Evolutionary conservation across 169 alveolate species (phyloP).

Genomic region (Perkinsus chesapeaki): DNA sequence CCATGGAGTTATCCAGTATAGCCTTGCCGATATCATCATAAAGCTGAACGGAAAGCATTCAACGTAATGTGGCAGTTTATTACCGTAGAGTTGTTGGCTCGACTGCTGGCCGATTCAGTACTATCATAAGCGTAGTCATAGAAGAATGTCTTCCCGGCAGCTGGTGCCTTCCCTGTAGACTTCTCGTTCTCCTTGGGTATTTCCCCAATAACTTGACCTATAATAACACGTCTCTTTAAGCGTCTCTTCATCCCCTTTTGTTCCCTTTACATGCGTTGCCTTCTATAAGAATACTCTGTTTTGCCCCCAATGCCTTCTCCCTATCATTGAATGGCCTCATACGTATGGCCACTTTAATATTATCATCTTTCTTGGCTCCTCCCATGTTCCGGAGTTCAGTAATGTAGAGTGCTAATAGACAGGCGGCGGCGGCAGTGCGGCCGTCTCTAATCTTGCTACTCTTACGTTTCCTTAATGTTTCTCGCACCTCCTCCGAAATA

Average conservation of each 20-base stretch:
- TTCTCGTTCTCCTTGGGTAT: not conserved
- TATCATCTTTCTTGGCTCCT: slow-evolving; percentile 14
- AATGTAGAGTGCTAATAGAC: not conserved
- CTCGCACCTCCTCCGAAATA: too few relatives aligned
- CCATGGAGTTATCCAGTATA: not conserved
- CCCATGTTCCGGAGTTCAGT: not conserved
- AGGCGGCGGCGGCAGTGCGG: not conserved
- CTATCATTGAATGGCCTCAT: slow-evolving; percentile 28
- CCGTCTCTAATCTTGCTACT: not conserved
- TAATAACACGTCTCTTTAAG: not conserved
- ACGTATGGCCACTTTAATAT: slow-evolving; percentile 32
- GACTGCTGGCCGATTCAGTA: not conserved
- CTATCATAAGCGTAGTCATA: not conserved
- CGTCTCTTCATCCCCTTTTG: not conserved
- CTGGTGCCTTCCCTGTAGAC: not conserved
- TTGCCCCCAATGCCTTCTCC: slow-evolving; percentile 10
- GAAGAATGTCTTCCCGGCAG: not conserved
- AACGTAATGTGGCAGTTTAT: not conserved
- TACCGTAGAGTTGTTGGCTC: not conserved
- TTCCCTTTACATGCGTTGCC: not conserved
- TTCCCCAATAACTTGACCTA: not conserved
- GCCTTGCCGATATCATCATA: not conserved
- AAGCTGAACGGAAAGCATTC: not conserved
- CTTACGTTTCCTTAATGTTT: not conserved
- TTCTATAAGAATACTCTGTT: not conserved